Conservation (phyloP, 2,329 filamentous ascomycete species). For the Verticillium alfalfae region DNA sequence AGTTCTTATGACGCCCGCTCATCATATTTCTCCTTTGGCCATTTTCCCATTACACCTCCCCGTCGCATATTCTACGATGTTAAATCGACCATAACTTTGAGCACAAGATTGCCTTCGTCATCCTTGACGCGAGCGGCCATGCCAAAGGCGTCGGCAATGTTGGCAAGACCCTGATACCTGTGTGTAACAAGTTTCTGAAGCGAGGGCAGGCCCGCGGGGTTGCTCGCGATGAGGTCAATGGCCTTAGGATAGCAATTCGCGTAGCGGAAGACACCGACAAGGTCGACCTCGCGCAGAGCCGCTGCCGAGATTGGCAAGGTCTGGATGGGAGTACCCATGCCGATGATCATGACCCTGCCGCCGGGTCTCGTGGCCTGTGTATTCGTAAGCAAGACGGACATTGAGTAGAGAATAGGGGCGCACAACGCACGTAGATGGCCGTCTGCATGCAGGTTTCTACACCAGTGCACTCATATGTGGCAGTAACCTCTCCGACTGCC, state of each 20-base stretch:
- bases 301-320: conserved; percentile 65
- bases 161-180: conserved; percentile 57
- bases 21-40: no score
- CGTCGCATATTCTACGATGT: neutral
- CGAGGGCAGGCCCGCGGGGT: conserved; percentile 50
- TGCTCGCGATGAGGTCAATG: conserved; percentile 44
- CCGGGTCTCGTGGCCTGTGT: conserved; percentile 56
- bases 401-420: neutral
- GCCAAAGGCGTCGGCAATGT: conserved; percentile 62
- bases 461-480: conserved; percentile 74
- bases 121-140: conserved; percentile 70
- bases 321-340: conserved; percentile 67
- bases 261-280: conserved; percentile 68
- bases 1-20: no score
- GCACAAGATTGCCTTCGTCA: conserved; percentile 61
- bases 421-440: conserved; percentile 56
- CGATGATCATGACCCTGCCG: conserved; percentile 64
- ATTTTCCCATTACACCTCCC: no score
- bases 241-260: conserved; percentile 65
- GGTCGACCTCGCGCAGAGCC: conserved; percentile 63
- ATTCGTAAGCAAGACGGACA: neutral
- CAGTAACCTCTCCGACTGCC: conserved; percentile 57
- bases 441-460: conserved; percentile 72
- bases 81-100: conserved; percentile 65
- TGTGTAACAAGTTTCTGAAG: conserved; percentile 68